Evolutionary conservation across 106 monocot genomes (phyloP), one percentile per base, ranked within the genome.

Genomic region (Apostasia shenzhenica): DNA sequence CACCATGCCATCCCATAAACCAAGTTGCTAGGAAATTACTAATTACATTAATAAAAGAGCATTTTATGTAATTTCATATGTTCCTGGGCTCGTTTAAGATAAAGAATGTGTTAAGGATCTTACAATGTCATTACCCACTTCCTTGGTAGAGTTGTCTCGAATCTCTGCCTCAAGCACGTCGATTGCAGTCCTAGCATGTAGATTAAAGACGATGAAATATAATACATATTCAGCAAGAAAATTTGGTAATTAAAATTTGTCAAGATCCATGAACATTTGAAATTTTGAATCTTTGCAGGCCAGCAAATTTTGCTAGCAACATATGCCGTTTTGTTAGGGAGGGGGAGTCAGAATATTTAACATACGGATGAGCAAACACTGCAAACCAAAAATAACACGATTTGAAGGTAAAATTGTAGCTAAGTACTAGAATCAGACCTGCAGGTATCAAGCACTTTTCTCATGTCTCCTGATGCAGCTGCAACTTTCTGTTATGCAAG

Each of bases 401-500:
- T 65, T 45, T 26, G 37, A 65, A 65, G 26, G 8, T 0, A 65
- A 45, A 26, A 49, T 49, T 48, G 10, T 12, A 48, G 3, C 48
- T 48, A 49, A 1, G 65, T 8, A 45, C 12, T 52, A 38, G 67
- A 40, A 56, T 70, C 66, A 69, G 80, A 91, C 92, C 81, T 79
- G 73, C 97, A 99, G 59, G 81, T 75, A 72, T 77, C 83, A 73
- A 99, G 90, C 52, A 90, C 97, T 90, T 75, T 92, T 82, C 97
- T 89, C 87, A 99, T 90, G 73, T 99, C 97, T 72, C 97, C 97
- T 60, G 92, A 92, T 45, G 89, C 92, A 51, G 97, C 97, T 38
- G 84, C 92, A 69, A 99, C 92, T 90, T 99, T 99, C 95, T 95
- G 88, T 42, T 51, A 62, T 45, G 62, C 40, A 13, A 66, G 48